These are phyloP conservation scores for Fusarium oxysporum DNA, from an alignment of 2,329 filamentous ascomycete genomes.

Conservation along the genomic window DNA sequence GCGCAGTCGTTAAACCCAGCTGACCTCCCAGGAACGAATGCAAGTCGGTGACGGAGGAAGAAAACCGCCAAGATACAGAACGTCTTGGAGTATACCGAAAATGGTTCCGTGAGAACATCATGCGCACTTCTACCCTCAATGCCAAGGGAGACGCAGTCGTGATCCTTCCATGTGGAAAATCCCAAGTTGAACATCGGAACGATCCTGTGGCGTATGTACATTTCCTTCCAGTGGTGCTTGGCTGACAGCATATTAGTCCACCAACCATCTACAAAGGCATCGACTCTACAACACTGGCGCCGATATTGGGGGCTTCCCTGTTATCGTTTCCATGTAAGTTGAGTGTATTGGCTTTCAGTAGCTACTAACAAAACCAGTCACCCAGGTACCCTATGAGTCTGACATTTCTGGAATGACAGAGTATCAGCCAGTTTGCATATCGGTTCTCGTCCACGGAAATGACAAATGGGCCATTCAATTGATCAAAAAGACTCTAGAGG, in stretches of 20 bases:
- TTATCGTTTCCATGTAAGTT: slow-evolving; percentile 52
- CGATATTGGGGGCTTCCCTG: slow-evolving; percentile 48
- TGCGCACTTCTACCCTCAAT: slow-evolving; percentile 30
- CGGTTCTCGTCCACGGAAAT: slow-evolving; percentile 46
- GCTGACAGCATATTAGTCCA: slow-evolving; percentile 42
- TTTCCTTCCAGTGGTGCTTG: slow-evolving; percentile 6
- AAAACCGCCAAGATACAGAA: slow-evolving; percentile 18
- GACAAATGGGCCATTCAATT: slow-evolving; percentile 45
- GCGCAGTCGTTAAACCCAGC: neutral
- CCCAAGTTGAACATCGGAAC: slow-evolving; percentile 43
- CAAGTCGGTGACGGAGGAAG: slow-evolving; percentile 5
- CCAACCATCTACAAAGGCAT: slow-evolving; percentile 44
- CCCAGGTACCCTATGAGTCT: slow-evolving; percentile 48
- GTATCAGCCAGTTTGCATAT: slow-evolving; percentile 48
- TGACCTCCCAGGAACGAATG: slow-evolving; percentile 39
- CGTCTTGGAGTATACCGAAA: slow-evolving; percentile 46
- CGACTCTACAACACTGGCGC: slow-evolving; percentile 43
- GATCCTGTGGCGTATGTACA: slow-evolving; percentile 43
- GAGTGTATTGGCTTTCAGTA: neutral
- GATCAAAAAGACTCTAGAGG: slow-evolving; percentile 46
- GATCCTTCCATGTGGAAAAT: slow-evolving; percentile 44
- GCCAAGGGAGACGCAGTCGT: slow-evolving; percentile 41
- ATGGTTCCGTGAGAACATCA: slow-evolving; percentile 50
- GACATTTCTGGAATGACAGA: slow-evolving; percentile 45
- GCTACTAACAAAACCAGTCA: slow-evolving; percentile 42